Base-by-base conservation (phyloP, 2,329 filamentous ascomycete genomes). In the Fulvia fulva region DNA sequence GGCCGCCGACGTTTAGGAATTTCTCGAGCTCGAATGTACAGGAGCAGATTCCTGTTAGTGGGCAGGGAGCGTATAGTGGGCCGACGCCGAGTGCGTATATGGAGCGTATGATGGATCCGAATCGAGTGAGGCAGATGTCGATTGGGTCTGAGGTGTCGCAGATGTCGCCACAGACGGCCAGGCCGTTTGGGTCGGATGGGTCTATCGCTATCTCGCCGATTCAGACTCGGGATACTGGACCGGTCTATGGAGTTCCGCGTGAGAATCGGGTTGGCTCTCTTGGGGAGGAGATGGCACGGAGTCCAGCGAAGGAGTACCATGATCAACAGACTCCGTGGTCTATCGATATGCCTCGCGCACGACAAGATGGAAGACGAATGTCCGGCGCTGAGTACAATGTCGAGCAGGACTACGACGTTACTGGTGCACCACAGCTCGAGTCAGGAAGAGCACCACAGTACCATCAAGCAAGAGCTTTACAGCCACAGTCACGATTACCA, bases 311-410 rank as follows among this genome's bases (percentile, higher is more conserved):
- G 26, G 61, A 65, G 23, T 67, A 70, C 47, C 45, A 56, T 8
- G 66, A 68, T 34, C 69, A 71, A 55, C 68, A 70, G 53, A 67
- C 65, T 1, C 67, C 68, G 5, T 71, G 64, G 64, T 52, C 66
- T 9, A 60, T 69, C 22, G 57, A 55, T 7, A n/a, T 71, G 30
- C 66, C 67, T 47, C 44, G 44, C 3, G 19, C 19, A 11, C 21
- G 44, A 25, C 44, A 23, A 47, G 44, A 16, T 16, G 44, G 44
- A 11, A 47, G 44, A 16, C 44, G 4, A 23, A 47, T 47, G 25
- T 47, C 12, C 8, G 44, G 44, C 22, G 22, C 21, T 11, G 11
- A 47, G 8, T 25, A 25, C 25, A 47, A n/a, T 21, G 25, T 47
- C 22, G 44, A 50, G 23, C 47, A 50, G 32, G 26, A 50, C 47